Conservation (phyloP, 495 filamentous ascomycete species). For the Glarea lozoyensis region DNA sequence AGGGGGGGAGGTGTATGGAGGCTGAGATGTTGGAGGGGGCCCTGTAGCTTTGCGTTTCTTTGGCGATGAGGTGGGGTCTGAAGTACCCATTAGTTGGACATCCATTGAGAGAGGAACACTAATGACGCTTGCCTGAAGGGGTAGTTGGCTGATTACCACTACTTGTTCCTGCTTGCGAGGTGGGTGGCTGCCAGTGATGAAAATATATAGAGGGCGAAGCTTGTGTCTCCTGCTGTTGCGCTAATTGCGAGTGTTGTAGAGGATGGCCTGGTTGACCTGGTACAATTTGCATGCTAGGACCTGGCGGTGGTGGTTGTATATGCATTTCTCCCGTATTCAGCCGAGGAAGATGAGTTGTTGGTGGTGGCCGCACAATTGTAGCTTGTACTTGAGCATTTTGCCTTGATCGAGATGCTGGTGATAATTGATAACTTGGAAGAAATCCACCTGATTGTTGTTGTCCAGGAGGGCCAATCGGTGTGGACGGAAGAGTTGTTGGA, state of each 20-base stretch:
- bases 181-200: conserved; percentile 84
- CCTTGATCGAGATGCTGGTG: conserved; percentile 25
- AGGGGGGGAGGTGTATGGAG: conserved; percentile 45
- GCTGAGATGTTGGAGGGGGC: conserved; percentile 41
- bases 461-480: conserved; percentile 16
- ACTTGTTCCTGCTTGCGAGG: conserved; percentile 42
- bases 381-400: conserved; percentile 19
- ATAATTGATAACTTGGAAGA: conserved; percentile 25
- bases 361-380: conserved; percentile 22
- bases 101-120: conserved; percentile 23
- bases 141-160: conserved; percentile 52
- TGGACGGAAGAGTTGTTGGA: conserved; percentile 24
- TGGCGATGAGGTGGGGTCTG: conserved; percentile 47
- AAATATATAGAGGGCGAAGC: conserved; percentile 73
- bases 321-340: conserved; percentile 48
- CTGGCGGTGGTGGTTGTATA: conserved; percentile 39
- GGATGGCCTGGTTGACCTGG: conserved; percentile 26
- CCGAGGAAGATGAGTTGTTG: conserved; percentile 36
- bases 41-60: conserved; percentile 67
- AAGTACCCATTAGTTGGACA: conserved; percentile 36
- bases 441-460: conserved; percentile 20
- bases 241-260: conserved; percentile 40
- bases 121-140: conserved; percentile 58
- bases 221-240: conserved; percentile 43
- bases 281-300: conserved; percentile 29